These are phyloP conservation scores for Calonectria pseudoreteaudii DNA, from an alignment of 2,329 filamentous ascomycete genomes.

Conservation along the genomic window DNA sequence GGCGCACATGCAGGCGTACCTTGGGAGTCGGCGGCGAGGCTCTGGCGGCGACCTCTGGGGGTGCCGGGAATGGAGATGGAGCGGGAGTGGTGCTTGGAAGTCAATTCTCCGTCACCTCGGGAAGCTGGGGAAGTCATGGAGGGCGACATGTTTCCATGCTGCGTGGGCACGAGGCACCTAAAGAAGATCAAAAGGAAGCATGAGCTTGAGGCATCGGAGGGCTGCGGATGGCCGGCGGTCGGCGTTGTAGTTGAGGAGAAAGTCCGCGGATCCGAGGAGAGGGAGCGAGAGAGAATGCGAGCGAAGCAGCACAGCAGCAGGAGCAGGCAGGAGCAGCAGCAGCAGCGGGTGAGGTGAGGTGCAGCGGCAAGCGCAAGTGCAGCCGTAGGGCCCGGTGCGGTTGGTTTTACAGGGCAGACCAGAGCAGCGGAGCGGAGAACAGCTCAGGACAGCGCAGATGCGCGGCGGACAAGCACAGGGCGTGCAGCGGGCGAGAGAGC, in stretches of 20 bases:
- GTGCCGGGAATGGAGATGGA: constrained; percentile 38
- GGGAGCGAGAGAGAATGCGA: constrained; percentile 19
- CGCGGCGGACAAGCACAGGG: background rate
- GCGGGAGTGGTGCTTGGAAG: constrained; percentile 37
- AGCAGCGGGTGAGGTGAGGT: background rate
- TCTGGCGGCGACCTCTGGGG: constrained; percentile 37
- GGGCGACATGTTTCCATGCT: constrained; percentile 53
- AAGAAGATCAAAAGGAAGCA: constrained; percentile 34
- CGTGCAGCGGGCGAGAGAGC: background rate
- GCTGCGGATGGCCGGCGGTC: constrained; percentile 35
- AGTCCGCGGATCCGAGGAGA: constrained; percentile 36
- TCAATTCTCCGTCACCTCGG: constrained; percentile 43
- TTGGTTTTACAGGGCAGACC: background rate
- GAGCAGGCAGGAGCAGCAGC: background rate
- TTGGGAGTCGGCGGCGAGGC: constrained; percentile 44
- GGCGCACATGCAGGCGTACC: constrained; percentile 40
- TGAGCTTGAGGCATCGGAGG: constrained; percentile 27
- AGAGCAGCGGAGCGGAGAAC: background rate
- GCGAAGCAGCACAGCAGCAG: background rate
- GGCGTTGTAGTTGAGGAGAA: constrained; percentile 38
- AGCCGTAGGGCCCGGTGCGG: background rate
- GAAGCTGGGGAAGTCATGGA: constrained; percentile 43
- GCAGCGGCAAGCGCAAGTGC: background rate
- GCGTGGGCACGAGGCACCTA: constrained; percentile 38
- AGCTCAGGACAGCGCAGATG: background rate